A percentile compares a stretch with the other conserved stretches of the same genome.
Evolutionary conservation across 192 early-diverging fungal genomes (phyloP).

Genomic region (Gamsiella multidivaricata): DNA sequence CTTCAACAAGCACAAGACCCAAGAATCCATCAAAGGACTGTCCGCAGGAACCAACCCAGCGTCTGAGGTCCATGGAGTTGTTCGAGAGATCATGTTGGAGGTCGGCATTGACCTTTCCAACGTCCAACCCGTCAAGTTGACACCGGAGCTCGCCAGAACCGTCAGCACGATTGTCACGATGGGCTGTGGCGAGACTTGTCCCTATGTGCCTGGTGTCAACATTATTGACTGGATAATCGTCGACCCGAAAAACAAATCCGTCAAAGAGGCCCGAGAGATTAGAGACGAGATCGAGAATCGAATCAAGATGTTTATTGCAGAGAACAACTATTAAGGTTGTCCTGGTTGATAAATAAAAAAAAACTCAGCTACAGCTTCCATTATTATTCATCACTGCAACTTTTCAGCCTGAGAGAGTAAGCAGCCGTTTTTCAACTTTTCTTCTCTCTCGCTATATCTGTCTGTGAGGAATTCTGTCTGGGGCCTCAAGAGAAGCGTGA

Average conservation of each 20-base stretch:
- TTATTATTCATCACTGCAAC: not conserved
- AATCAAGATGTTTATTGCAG: constrained; percentile 33
- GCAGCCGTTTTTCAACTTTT: constrained; percentile 54
- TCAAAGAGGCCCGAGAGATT: constrained; percentile 31
- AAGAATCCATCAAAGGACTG: constrained; percentile 30
- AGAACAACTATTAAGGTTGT: constrained; percentile 31
- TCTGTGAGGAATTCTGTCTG: constrained; percentile 58
- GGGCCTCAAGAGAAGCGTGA: constrained; percentile 53
- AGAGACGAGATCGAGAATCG: constrained; percentile 39
- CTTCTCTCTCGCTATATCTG: constrained; percentile 60
- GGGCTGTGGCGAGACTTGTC: constrained; percentile 39
- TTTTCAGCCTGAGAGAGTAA: constrained; percentile 61
- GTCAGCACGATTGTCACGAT: constrained; percentile 39
- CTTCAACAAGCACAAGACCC: constrained; percentile 48
- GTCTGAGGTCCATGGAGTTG: constrained; percentile 33
- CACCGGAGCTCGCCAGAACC: constrained; percentile 35
- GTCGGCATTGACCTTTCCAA: constrained; percentile 37
- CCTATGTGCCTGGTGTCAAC: constrained; percentile 42
- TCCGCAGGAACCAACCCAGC: constrained; percentile 50
- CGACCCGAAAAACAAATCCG: constrained; percentile 37
- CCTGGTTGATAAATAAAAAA: too few species aligned
- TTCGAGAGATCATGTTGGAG: constrained; percentile 41
- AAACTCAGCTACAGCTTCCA: not conserved
- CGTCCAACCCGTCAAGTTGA: constrained; percentile 44
- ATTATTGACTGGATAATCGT: constrained; percentile 38